These are phyloP conservation scores for Coemansia sp. DNA, from an alignment of 192 early-diverging fungal genomes.

Conservation along the genomic window DNA sequence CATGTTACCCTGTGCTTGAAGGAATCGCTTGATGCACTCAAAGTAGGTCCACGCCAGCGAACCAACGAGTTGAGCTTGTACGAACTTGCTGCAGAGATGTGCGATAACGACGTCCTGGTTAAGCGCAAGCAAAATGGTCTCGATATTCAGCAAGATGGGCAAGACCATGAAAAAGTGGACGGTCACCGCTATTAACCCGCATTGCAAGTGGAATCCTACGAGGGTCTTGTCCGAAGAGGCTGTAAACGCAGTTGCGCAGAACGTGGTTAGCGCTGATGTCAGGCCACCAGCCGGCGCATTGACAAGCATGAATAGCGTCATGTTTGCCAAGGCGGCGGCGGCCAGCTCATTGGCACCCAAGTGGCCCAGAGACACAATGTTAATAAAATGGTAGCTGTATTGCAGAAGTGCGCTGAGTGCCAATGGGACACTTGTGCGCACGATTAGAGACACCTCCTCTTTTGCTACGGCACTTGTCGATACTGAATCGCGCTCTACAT, in stretches of 20 bases:
- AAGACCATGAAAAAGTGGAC: constrained; percentile 71
- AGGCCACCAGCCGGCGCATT: constrained; percentile 69
- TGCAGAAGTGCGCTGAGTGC: constrained; percentile 61
- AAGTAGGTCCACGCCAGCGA: constrained; percentile 75
- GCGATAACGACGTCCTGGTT: constrained; percentile 74
- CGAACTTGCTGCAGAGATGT: constrained; percentile 65
- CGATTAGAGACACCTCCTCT: constrained; percentile 15
- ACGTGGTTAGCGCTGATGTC: constrained; percentile 72
- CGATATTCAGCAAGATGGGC: constrained; percentile 70
- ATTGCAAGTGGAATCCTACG: constrained; percentile 74
- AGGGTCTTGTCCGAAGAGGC: constrained; percentile 63
- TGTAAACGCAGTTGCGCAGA: constrained; percentile 73
- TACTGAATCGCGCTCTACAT: constrained; percentile 22
- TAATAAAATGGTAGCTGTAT: constrained; percentile 64
- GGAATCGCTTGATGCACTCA: constrained; percentile 83
- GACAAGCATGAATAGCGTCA: constrained; percentile 69
- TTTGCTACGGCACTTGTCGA: constrained; percentile 11
- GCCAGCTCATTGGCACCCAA: constrained; percentile 67
- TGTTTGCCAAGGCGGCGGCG: constrained; percentile 67
- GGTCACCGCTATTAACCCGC: constrained; percentile 75
- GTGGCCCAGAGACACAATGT: constrained; percentile 65
- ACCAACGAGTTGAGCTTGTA: constrained; percentile 69
- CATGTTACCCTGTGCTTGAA: constrained; percentile 93
- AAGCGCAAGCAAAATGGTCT: constrained; percentile 63
- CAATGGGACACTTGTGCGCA: constrained; percentile 6